Base-by-base conservation (phyloP, 306 rosid genomes). In the Prinsepia uniflora region DNA sequence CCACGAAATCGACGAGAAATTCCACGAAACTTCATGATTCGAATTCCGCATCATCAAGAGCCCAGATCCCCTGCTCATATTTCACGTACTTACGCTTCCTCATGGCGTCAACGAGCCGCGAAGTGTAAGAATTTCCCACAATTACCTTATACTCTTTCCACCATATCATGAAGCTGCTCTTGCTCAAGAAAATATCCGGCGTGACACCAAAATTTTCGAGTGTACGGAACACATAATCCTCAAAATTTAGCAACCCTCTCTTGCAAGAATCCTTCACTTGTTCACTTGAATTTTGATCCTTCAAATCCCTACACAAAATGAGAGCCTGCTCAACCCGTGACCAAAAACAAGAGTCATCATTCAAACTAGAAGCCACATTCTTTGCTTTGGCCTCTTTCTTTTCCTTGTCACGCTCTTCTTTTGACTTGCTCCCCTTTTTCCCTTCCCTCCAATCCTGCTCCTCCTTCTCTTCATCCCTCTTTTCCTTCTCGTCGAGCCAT, bases 331-430 rank as follows among this genome's bases (percentile, higher is more conserved):
- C 98, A 41, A 89, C 95, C 10, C 60, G 59, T 39, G 85, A 89
- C 95, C 95, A 87, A 63, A 92, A 92, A 77, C 92, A 86, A n/a
- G 96, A 87, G 81, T 87, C 96, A 39, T 80, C 42, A 2, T 86
- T 92, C 52, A 87, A 78, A 72, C 67, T 72, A 19, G 69, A 42
- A 11, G 68, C 64, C 63, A 87, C 86, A 6, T 56, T 65, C 46
- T 67, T 55, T 36, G 70, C 20, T 13, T 46, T 65, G 6, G 5
- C 30, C 41, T 62, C 30, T 20, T 41, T 30, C 3, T 30, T 30
- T 30, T 30, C 36, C 4, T 30, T 30, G 36, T 30, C 36, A 30
- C 36, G 36, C 36, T 30, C 36, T 30, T 30, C 36, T 30, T 30
- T 30, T 7, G 0, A 19, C 6, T 24, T 39, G 19, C 39, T 2